Base-by-base conservation (phyloP, 768 basidiomycete genomes). In the Rhizopogon salebrosus region DNA sequence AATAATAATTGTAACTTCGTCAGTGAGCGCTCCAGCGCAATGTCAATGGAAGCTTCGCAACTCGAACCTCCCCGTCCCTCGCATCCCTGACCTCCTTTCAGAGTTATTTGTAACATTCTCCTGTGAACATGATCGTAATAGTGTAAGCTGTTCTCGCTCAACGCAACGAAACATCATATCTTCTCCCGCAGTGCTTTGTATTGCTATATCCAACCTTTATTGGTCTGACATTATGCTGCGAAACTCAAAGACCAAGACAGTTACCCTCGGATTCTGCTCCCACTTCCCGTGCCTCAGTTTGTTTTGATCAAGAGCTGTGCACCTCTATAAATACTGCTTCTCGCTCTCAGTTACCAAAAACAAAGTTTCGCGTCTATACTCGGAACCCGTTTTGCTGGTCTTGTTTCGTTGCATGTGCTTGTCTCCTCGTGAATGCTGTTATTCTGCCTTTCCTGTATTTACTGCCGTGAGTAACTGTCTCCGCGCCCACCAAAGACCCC, bases 361-460 rank as follows among this genome's bases (percentile, higher is more conserved):
- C 49, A 49, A n/a, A 24, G 18, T 46, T 51, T 36, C 26, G 7
- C 7, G 6, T 20, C 53, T 55, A 63, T 53, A 58, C 51, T 40
- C 51, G 59, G 55, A 26, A 51, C 51, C 8, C 3, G 1, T n/a
- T 31, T 50, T 31, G 35, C 23, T 52, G 3, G 16, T 49, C 26
- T 43, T 27, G 41, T 46, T 54, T 52, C 37, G 31, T 37, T 43
- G 31, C 35, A 37, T 23, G 26, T 38, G 35, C 41, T 20, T 16
- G 34, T 48, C 34, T 34, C 14, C 31, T 48, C 24, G 18, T 27
- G 18, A 42, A 46, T 40, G 55, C 53, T 59, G 61, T 59, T 42
- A 54, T 54, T 54, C 42, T 31, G 23, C n/a, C 37, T 34, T 39
- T 41, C 41, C 41, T 41, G 41, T 41, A 26, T 26, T 24, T 7